A percentile compares a stretch with the other conserved stretches of the same genome.
These are phyloP conservation scores for Eremochloa ophiuroides DNA, from an alignment of 176 grass and related monocot genomes.

Conservation along the genomic window DNA sequence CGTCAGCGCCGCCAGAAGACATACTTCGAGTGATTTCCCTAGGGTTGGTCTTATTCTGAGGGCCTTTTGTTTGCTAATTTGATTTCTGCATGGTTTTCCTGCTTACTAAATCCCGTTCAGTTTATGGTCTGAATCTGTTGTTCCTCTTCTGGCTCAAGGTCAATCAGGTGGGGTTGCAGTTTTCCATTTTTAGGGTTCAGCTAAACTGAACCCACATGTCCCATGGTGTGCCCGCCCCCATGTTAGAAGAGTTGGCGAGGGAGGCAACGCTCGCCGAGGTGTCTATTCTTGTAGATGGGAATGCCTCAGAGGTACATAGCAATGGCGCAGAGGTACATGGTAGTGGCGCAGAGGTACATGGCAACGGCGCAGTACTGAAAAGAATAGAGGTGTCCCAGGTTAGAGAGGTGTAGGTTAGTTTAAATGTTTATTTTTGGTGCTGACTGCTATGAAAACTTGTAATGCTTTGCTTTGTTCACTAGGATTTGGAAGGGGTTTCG, in stretches of 20 bases:
- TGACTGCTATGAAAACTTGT: not conserved
- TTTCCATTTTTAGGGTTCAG: not conserved
- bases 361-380: not conserved
- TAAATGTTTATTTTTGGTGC: not conserved
- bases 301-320: not conserved
- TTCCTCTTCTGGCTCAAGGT: not conserved
- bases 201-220: not conserved
- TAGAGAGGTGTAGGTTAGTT: slow-evolving; percentile 10
- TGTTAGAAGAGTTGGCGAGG: not conserved
- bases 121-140: not conserved
- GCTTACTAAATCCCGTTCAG: not conserved
- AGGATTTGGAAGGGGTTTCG: slow-evolving; percentile 31
- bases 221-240: not conserved
- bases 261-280: slow-evolving; percentile 5
- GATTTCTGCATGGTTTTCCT: not conserved
- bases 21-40: not conserved
- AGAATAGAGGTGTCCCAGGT: slow-evolving; percentile 28
- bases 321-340: not conserved
- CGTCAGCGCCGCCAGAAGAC: not conserved
- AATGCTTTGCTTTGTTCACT: slow-evolving; percentile 14
- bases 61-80: not conserved
- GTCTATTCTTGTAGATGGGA: slow-evolving; percentile 4
- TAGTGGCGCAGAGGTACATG: slow-evolving; percentile 7
- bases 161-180: not conserved
- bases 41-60: not conserved